phyloP scores from a whole-genome alignment of 495 filamentous ascomycete genomes.

The Trichocladium uniseriatum region DNA sequence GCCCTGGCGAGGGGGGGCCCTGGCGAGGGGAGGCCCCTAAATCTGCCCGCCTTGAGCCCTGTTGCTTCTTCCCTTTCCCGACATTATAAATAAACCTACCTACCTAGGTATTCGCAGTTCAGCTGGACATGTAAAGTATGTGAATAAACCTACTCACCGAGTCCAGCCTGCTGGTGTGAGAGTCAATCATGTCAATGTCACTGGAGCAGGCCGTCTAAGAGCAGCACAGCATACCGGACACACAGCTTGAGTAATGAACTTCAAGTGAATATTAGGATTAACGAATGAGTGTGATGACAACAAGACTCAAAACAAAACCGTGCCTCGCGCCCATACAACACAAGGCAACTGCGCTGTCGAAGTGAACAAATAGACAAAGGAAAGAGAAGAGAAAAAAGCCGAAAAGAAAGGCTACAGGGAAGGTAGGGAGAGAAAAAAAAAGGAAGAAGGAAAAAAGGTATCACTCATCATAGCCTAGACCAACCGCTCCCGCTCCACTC shows the following conservation, averaged over 20 bases:
- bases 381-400: neutral
- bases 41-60: no score
- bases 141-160: no score
- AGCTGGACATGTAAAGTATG: no score
- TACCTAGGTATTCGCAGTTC: no score
- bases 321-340: neutral
- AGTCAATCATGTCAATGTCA: no score
- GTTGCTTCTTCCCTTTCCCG: no score
- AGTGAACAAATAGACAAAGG: conserved; percentile 3
- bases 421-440: neutral
- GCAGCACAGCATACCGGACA: neutral
- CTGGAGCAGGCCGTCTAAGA: no score
- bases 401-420: neutral
- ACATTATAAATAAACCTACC: no score
- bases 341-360: neutral
- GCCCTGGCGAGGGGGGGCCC: no score
- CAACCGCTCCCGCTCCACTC: neutral
- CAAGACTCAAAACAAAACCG: neutral
- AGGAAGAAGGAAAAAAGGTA: conserved; percentile 9
- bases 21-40: no score
- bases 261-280: conserved; percentile 9
- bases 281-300: neutral
- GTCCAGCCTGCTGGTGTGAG: no score
- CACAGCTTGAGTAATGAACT: neutral
- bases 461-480: conserved; percentile 10